Conservation (phyloP, 805 yeast species). For the Monosporozyma servazzii region DNA sequence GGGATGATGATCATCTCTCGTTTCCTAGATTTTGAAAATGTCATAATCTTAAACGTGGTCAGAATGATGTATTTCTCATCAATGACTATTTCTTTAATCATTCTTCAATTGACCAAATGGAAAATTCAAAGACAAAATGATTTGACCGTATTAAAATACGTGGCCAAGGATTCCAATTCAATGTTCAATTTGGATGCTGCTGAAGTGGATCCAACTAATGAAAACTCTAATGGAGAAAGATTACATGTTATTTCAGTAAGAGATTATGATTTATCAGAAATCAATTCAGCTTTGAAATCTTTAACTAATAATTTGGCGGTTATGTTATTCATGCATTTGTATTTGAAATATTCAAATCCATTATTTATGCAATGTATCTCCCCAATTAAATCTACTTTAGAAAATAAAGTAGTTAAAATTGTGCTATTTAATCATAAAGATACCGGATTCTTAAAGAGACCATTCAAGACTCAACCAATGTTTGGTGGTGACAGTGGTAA, state of each 20-base stretch:
- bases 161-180: constrained; percentile 66
- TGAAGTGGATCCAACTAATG: neutral
- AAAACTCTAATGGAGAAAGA: constrained; percentile 17
- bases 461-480: constrained; percentile 82
- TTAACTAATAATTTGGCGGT: constrained; percentile 83
- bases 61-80: constrained; percentile 63
- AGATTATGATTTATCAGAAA: constrained; percentile 88
- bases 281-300: constrained; percentile 70
- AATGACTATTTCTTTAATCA: constrained; percentile 51
- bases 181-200: constrained; percentile 23
- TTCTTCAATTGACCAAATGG: constrained; percentile 57
- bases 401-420: constrained; percentile 83
- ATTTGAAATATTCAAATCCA: constrained; percentile 96
- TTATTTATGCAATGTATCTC: constrained; percentile 88
- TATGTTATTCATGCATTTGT: constrained; percentile 97
- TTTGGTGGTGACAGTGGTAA: constrained; percentile 39
- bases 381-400: constrained; percentile 83
- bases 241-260: constrained; percentile 84
- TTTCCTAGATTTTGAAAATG: constrained; percentile 81
- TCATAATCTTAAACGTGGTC: constrained; percentile 59
- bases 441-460: constrained; percentile 87
- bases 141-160: constrained; percentile 83
- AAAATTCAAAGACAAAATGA: constrained; percentile 70
- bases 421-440: constrained; percentile 73
- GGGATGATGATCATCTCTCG: constrained; percentile 94